Evolutionary conservation across 768 basidiomycete genomes (phyloP), one percentile per base, ranked within the genome.

Genomic region (Mycena amicta): DNA sequence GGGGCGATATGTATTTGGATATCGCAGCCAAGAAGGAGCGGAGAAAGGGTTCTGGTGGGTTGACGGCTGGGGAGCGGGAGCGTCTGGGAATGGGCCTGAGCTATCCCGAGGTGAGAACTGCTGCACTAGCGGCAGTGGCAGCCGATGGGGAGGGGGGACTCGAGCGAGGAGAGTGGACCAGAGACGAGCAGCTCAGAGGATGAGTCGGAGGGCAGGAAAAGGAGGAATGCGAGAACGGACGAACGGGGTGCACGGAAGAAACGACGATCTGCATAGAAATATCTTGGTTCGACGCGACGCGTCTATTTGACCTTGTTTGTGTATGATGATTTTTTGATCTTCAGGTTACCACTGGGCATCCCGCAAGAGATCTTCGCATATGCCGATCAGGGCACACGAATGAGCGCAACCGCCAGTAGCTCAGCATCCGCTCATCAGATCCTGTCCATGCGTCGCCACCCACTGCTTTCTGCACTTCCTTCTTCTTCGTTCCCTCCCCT

Each of bases 21-120:
- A 49, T 60, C 18, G 62, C 62, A 8, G 62, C 59, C 26, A 64
- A 60, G 52, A 64, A 64, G 53, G 59, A 60, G 37, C 50, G 56
- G 33, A 30, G 43, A 8, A 28, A 45, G 43, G 27, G 50, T 51
- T 28, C 22, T 55, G 22, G 33, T 16, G 56, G 46, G 29, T 51
- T 64, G 18, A 57, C 59, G 4, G n/a, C 26, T 12, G 50, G 52
- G n/a, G 62, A 64, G 31, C 58, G 56, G 59, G 20, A 18, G 31
- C 58, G 62, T 13, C 23, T 64, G 33, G 58, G 62, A 16, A 64
- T 64, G 59, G 40, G 45, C 16, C 43, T 59, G 30, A 41, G 52
- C 5, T 64, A 64, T 53, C 59, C 59, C 2, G 62, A 64, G 26
- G 56, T 64, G 37, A 26, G 29, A 29, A 59, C 62, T 25, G 53